Evolutionary conservation across 179 eudicot genomes (phyloP), one percentile per base, ranked within the genome.

Genomic region (Actinidia chinensis): DNA sequence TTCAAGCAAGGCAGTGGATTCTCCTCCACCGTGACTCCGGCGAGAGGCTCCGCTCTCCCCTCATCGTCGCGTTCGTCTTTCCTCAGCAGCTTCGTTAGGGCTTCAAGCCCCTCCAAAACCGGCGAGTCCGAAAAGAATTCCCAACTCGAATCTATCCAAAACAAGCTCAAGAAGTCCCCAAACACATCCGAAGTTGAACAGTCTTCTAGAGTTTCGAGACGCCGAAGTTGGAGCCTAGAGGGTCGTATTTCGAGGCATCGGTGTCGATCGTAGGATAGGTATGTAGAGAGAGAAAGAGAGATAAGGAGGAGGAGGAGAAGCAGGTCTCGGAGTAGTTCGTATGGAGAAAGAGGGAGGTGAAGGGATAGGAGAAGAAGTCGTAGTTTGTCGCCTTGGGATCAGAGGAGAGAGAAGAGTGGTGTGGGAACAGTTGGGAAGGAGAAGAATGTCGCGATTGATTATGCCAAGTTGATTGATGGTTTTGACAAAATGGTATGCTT

Each of bases 1-100:
- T 94, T 93, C 85, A 94, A 94, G 76, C 98, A 93, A 83, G 98
- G 98, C 23, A 94, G 93, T 71, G 98, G 98, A 51, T 94, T 90
- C 86, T 86, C 96, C 42, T 67, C 90, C 75, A 13, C 81, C 71
- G 5, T 81, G 42, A 47, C 80, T 76, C 74, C 79, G 0, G 28
- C 86, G 40, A 75, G 89, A 64, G 94, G 89, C 71, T 89, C 94
- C 1, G 85, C 92, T 25, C 75, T 89, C 42, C 81, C 92, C 17
- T 79, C 92, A 0, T 79, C 85, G 2, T 50, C 91, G 33, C 33
- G 33, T 12, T 79, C 93, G 0, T 90, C 93, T 6, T 87, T 86
- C 61, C 85, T 87, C 79, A 83, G 85, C 83, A 83, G 40, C 82
- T 94, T 94, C 87, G 94, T 94, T 63, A 86, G 64, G 83, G 97